A percentile compares a stretch with the other conserved stretches of the same genome.
These are phyloP conservation scores for Xylaria intraflava DNA, from an alignment of 495 filamentous ascomycete species.

Conservation along the genomic window DNA sequence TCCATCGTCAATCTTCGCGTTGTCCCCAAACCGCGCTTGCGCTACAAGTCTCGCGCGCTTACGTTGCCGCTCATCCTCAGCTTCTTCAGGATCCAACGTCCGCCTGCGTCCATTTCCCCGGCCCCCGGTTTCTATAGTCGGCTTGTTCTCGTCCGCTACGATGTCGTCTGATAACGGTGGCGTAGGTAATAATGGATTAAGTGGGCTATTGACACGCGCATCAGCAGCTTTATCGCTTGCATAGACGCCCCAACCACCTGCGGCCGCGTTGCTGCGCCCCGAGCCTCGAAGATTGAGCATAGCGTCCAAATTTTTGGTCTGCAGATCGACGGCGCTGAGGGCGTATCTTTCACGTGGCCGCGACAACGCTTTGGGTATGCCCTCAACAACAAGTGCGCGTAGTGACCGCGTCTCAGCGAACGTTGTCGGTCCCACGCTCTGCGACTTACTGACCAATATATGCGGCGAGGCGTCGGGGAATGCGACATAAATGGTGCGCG, in stretches of 20 bases:
- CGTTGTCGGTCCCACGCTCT: constrained; percentile 24
- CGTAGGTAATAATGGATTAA: constrained; percentile 45
- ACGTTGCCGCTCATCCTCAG: constrained; percentile 27
- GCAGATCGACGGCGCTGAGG: constrained; percentile 57
- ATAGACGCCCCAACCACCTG: constrained; percentile 74
- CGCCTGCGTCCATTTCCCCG: constrained; percentile 10
- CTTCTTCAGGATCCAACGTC: constrained; percentile 19
- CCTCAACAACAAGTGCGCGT: constrained; percentile 61
- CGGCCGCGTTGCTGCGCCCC: constrained; percentile 57
- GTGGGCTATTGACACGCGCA: constrained; percentile 45
- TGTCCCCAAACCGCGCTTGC: constrained; percentile 51
- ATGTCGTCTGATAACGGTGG: constrained; percentile 25
- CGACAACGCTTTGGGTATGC: constrained; percentile 72
- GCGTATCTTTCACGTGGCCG: constrained; percentile 60
- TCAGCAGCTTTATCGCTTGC: constrained; percentile 48
- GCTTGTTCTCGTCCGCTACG: constrained; percentile 25
- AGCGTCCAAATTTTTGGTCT: constrained; percentile 59
- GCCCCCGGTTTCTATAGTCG: neutral
- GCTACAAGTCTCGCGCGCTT: constrained; percentile 44
- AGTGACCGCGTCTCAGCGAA: constrained; percentile 55
- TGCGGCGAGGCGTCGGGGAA: constrained; percentile 73
- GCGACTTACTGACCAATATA: constrained; percentile 59
- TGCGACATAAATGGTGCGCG: constrained; percentile 64
- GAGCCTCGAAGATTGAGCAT: constrained; percentile 60
- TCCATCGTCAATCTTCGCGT: constrained; percentile 44